A percentile compares a stretch with the other conserved stretches of the same genome.
phyloP scores from a whole-genome alignment of 139 green algal genomes.

The Picocystis salinarum region DNA sequence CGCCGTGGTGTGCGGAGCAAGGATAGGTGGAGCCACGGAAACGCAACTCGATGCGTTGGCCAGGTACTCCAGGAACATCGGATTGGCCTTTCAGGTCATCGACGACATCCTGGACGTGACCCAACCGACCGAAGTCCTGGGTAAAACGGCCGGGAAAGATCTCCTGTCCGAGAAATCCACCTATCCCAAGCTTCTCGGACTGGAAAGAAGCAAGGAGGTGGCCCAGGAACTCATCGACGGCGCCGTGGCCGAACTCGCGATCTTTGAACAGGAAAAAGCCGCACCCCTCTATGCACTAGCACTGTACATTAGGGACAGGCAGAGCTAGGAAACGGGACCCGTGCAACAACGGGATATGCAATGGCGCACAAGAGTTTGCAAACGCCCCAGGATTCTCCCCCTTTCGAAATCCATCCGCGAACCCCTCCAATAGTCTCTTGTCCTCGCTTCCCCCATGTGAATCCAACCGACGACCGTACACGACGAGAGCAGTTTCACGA shows the following conservation, averaged over 20 bases:
- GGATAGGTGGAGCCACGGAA: constrained; percentile 49
- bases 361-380: too few species aligned
- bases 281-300: constrained; percentile 76
- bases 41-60: constrained; percentile 69
- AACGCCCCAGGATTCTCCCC: too few species aligned
- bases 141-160: constrained; percentile 98
- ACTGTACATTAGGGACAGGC: constrained; percentile 83
- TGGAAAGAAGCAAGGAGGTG: constrained; percentile 37
- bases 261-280: constrained; percentile 49
- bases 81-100: constrained; percentile 95
- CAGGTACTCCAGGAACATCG: constrained; percentile 81
- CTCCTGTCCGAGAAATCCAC: constrained; percentile 83
- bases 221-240: constrained; percentile 76
- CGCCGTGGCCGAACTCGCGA: constrained; percentile 65
- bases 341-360: too few species aligned
- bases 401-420: too few species aligned
- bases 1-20: constrained; percentile 73
- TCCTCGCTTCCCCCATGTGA: too few species aligned
- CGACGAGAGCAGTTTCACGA: too few species aligned
- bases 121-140: constrained; percentile 70
- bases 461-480: too few species aligned
- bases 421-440: too few species aligned
- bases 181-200: constrained; percentile 76
- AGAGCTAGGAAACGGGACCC: too few species aligned
- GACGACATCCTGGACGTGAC: constrained; percentile 75